Evolutionary conservation across 768 basidiomycete species (phyloP), one percentile per base, ranked within the genome.

Genomic region (Tricholoma furcatifolium): DNA sequence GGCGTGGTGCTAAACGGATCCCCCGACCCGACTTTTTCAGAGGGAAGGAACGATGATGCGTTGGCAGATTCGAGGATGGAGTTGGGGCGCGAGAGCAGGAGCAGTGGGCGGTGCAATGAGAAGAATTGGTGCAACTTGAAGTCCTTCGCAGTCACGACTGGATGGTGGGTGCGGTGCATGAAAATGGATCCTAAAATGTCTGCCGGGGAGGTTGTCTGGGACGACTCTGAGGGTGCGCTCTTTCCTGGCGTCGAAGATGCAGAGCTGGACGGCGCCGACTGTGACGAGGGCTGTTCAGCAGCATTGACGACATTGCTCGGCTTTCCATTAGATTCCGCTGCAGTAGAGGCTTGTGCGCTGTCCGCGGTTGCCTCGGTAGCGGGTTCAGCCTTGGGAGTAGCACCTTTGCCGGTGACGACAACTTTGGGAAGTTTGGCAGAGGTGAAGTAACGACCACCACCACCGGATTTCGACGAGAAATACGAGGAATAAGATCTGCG

Each of bases 41-140:
- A 14, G 5, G 54, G 39, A 15, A 50, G 30, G 58, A 53, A 32
- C 14, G 55, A 55, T 57, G 68, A 54, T 20, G 66, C 41, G 45
- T 70, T 59, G 41, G 67, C 59, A 12, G 70, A 60, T 11, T 69
- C 61, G 51, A 91, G 74, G 51, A 83, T 70, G 8, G 81, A 72
- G 0, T 82, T 60, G 0, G 89, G 83, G 55, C 85, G 79, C 24
- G 78, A 71, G 39, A 92, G 75, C 34, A 88, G 79, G 18, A 92
- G 80, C 2, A 93, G 75, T 1, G 91, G 91, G 11, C 91, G 81
- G 61, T 93, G 85, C 30, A 91, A 73, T 2, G 91, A 82, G 71
- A 93, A 93, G 70, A 93, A 93, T 49, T 88, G 87, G 64, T 92
- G 89, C 10, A 91, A 77, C 62, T 84, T 87, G 68, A 88, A 84